A percentile compares a stretch with the other conserved stretches of the same genome.
Evolutionary conservation across 1,139 yeast genomes (phyloP).

Genomic region (Chernovozyma aurita): DNA sequence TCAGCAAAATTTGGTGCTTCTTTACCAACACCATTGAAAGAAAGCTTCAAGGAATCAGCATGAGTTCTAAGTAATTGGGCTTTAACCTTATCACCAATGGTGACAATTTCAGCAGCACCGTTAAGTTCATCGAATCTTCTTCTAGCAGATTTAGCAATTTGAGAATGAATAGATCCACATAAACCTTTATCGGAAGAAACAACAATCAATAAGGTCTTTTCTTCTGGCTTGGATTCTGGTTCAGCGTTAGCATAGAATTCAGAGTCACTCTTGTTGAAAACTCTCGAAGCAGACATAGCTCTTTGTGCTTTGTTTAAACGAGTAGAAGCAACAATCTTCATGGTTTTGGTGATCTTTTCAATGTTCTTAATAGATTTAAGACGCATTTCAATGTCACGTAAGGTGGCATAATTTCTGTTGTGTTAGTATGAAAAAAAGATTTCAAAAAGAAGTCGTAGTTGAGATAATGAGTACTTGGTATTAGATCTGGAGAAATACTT

Average conservation of each 20-base stretch:
- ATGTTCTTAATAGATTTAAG: conserved; percentile 97
- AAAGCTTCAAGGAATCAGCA: conserved; percentile 62
- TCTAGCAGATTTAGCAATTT: conserved; percentile 86
- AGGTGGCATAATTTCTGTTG: conserved; percentile 88
- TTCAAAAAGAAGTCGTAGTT: no score
- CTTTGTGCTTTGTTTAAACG: conserved; percentile 94
- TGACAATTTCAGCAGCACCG: conserved; percentile 74
- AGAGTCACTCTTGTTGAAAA: conserved; percentile 73
- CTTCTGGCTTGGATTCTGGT: conserved; percentile 52
- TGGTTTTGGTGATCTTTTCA: conserved; percentile 98
- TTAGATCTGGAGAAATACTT: no score
- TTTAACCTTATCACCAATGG: conserved; percentile 93
- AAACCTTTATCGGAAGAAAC: conserved; percentile 96
- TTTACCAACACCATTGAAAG: conserved; percentile 90
- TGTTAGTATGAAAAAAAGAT: conserved; percentile 6
- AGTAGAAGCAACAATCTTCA: conserved; percentile 98
- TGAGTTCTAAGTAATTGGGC: conserved; percentile 83
- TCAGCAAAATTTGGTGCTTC: conserved; percentile 93
- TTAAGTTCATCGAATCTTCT: conserved; percentile 50
- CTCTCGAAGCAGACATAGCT: conserved; percentile 88
- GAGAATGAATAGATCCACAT: conserved; percentile 97
- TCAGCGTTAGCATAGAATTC: conserved; percentile 82
- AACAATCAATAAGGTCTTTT: conserved; percentile 72
- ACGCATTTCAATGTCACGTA: conserved; percentile 98
- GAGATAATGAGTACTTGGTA: no score